Percentiles rank a stretch among this genome's conserved stretches.
Conservation (phyloP, 305 asterid species). For the Salvia sclarea region DNA sequence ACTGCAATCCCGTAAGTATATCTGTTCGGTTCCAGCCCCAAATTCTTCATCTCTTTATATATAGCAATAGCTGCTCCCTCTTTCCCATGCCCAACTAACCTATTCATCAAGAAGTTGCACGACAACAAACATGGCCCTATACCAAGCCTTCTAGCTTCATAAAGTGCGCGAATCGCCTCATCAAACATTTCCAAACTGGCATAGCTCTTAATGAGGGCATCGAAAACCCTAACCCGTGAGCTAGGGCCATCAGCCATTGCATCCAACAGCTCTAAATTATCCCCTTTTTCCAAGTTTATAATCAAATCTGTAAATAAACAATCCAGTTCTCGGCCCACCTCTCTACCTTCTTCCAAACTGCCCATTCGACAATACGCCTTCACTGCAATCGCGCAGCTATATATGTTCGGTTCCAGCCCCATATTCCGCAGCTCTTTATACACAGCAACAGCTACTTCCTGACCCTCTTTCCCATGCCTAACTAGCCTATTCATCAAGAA, state of each 20-base stretch:
- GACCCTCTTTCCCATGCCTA: constrained; percentile 52
- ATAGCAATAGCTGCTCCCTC: constrained; percentile 52
- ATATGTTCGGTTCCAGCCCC: constrained; percentile 61
- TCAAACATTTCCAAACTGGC: constrained; percentile 65
- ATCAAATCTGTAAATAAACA: constrained; percentile 53
- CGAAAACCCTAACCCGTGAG: constrained; percentile 54
- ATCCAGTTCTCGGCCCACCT: too few species aligned
- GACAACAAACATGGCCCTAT: constrained; percentile 53
- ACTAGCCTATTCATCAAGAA: constrained; percentile 67
- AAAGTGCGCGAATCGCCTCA: constrained; percentile 59
- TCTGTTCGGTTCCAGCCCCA: constrained; percentile 59
- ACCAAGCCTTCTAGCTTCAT: constrained; percentile 43
- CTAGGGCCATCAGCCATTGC: constrained; percentile 50
- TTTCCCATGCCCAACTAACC: constrained; percentile 57
- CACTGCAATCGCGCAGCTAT: constrained; percentile 69
- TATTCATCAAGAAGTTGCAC: constrained; percentile 66
- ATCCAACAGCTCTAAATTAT: constrained; percentile 66
- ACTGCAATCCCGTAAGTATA: constrained; percentile 74
- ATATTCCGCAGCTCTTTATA: constrained; percentile 56
- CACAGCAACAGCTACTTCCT: constrained; percentile 47
- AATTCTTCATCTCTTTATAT: constrained; percentile 54
- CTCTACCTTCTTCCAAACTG: constrained; percentile 52
- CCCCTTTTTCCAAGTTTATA: constrained; percentile 42
- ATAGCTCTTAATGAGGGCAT: constrained; percentile 60
- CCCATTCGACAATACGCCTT: constrained; percentile 63